These are phyloP conservation scores for Pythium coloratum DNA, from an alignment of 352 stramenopile genomes.

Conservation along the genomic window DNA sequence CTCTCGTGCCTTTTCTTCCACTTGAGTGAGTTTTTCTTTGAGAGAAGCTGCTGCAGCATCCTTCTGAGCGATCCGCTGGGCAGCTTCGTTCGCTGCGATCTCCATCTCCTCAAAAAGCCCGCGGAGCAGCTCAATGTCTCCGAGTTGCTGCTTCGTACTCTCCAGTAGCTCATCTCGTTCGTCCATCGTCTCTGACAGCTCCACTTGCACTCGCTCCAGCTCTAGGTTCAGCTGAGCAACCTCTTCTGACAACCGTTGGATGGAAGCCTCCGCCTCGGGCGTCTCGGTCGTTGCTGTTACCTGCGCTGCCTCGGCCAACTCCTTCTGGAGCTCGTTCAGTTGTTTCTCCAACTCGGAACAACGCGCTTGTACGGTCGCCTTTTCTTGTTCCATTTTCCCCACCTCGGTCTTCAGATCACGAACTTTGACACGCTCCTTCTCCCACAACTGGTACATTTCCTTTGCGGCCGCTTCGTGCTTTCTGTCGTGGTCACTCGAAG, in stretches of 20 bases:
- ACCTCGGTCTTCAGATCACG: constrained; percentile 22
- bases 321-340: not conserved
- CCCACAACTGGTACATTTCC: constrained; percentile 32
- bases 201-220: not conserved
- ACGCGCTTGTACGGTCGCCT: not conserved
- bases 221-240: not conserved
- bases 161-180: not conserved
- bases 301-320: not conserved
- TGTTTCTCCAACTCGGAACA: constrained; percentile 7
- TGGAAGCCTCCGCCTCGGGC: not conserved
- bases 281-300: not conserved
- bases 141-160: not conserved
- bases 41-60: constrained; percentile 34
- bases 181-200: not conserved
- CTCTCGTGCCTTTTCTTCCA: constrained; percentile 33
- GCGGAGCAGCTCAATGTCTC: not conserved
- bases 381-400: constrained; percentile 1
- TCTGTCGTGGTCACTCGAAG: constrained; percentile 5
- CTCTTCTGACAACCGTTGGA: not conserved
- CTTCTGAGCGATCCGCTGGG: not conserved
- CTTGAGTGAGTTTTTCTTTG: constrained; percentile 32
- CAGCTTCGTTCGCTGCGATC: constrained; percentile 16
- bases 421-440: constrained; percentile 29
- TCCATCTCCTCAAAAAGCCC: constrained; percentile 36
- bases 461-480: constrained; percentile 26